Percentiles rank a stretch among this genome's conserved stretches.
These are phyloP conservation scores for Amanita rubescens DNA, from an alignment of 768 basidiomycete species.

Conservation along the genomic window DNA sequence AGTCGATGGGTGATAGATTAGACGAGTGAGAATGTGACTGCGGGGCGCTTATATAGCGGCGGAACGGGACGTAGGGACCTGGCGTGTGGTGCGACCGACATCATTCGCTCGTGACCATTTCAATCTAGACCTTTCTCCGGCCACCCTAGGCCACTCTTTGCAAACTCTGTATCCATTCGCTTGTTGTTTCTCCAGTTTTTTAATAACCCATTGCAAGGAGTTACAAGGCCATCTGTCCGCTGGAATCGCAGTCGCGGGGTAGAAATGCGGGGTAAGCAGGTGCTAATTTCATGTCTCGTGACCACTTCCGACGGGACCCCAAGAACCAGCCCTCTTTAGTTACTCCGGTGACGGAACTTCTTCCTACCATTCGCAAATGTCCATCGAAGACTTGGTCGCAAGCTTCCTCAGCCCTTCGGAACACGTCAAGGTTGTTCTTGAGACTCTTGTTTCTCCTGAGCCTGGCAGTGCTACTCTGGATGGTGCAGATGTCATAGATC, in stretches of 20 bases:
- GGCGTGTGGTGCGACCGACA: background rate
- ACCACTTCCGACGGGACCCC: background rate
- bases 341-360: too few relatives aligned
- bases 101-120: slow-evolving; percentile 6
- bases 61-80: background rate
- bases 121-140: background rate
- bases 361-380: too few relatives aligned
- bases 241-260: background rate
- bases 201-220: background rate
- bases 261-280: slow-evolving; percentile 1
- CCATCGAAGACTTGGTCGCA: slow-evolving; percentile 2
- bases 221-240: background rate
- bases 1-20: slow-evolving; percentile 1
- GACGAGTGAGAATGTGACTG: slow-evolving; percentile 4
- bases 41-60: slow-evolving; percentile 3
- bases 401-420: slow-evolving; percentile 7
- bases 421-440: slow-evolving; percentile 3
- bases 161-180: background rate
- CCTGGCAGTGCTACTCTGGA: background rate
- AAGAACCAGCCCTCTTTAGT: background rate
- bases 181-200: background rate
- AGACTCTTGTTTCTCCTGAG: background rate
- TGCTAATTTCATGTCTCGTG: background rate
- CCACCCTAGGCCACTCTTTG: background rate
- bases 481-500: background rate